Base-by-base conservation (phyloP, 2,329 filamentous ascomycete species). In the Colletotrichum sp. region DNA sequence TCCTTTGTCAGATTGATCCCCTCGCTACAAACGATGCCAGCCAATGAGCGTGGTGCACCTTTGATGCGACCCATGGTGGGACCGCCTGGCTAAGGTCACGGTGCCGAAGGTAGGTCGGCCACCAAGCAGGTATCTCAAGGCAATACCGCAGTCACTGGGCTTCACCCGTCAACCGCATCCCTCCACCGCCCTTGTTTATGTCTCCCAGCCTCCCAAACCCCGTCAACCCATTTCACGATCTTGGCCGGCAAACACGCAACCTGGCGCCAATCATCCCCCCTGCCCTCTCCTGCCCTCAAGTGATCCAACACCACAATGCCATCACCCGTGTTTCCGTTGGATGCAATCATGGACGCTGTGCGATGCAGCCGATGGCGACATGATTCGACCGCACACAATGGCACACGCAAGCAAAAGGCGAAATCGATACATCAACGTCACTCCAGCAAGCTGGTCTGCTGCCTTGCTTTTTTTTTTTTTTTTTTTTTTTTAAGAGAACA, bases 161-260 rank as follows among this genome's bases (percentile, higher is more conserved):
- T 36, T 36, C 34, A 16, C 34, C 34, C 34, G 34, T 36, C 34
- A 36, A 36, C 34, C 15, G 34, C 34, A 36, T 36, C 34, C 36
- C 36, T 39, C 36, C 36, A 18, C 36, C 36, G 36, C 36, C 36
- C 36, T 39, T 39, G 28, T 36, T 32, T 34, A 32, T 36, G 34
- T 16, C 34, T 59, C 64, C 74, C 59, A 74, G 48, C 70, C 70
- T 73, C 70, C 18, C 57, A 26, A 30, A 36, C 26, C 36, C 26
- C 64, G 34, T 64, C 44, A 60, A 75, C 44, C 26, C 59, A 76
- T 74, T 66, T 68, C 74, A 73, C 64, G 64, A 65, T 76, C 74
- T 59, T 32, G 73, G 74, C 70, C 59, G 59, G 70, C 65, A 73
- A 72, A 76, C 70, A 74, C 74, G 70, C 74, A 76, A 76, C 70